Evolutionary conservation across 1,139 yeast genomes (phyloP), one percentile per base, ranked within the genome.

Genomic region (Suhomyces anneliseae): DNA sequence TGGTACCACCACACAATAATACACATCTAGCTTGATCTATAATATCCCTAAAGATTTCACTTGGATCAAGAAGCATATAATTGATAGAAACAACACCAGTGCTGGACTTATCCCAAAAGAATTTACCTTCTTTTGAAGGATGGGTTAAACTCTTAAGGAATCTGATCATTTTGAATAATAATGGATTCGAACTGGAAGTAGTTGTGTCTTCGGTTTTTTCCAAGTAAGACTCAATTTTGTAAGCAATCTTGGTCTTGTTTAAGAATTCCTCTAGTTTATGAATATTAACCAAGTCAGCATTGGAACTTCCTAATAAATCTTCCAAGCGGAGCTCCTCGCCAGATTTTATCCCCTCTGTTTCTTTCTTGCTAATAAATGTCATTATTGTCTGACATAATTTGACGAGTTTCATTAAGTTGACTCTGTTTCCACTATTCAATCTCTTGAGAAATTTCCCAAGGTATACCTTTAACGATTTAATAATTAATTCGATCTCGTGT

Each of bases 1-100:
- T 90, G 0, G 99, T 92, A 14, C 99, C 99, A 34, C 99, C 99
- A 9, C 97, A 95, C 6, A 92, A 64, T 3, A 92, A 72, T 0
- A 92, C 85, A 61, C 95, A 86, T 54, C 76, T 78, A 0, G 92
- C 78, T 33, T 83, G 78, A 7, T 81, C 80, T 0, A 89, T 81
- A 2, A 92, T 72, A 10, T 83, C 85, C 49, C 75, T 74, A 60
- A 92, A 90, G 2, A 82, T 72, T 43, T 79, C 81, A 47, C 92
- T 82, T 1, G 97, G 96, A 59, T 92, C 97, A 10, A 92, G 70
- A 11, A 90, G 68, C 76, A 90, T 78, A 57, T 92, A 92, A 53
- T 82, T 81, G 39, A 90, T 64, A 1, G 75, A 64, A 0, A 72
- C 57, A 9, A 53, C 56, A 8, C 60, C 58, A 14, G 42, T 33